phyloP scores from a whole-genome alignment of 805 yeast genomes.

The Limtongozyma cylindracea region DNA sequence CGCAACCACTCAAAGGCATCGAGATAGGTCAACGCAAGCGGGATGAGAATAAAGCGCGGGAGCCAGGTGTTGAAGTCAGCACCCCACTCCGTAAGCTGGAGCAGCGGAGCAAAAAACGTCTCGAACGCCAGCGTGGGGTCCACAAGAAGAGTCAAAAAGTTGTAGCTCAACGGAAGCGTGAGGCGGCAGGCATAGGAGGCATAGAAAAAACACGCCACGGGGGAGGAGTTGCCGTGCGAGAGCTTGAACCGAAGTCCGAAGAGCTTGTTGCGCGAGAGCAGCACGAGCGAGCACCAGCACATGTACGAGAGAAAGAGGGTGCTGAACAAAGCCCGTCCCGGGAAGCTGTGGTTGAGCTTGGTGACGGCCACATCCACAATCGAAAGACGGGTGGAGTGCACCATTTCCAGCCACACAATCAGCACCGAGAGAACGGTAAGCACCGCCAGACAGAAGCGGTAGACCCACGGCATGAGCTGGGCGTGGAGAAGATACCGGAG shows the following conservation, averaged over 20 bases:
- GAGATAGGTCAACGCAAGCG: conserved; percentile 35
- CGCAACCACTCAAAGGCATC: conserved; percentile 42
- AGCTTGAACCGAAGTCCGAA: conserved; percentile 62
- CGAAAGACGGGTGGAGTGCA: conserved; percentile 44
- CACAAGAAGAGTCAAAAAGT: conserved; percentile 42
- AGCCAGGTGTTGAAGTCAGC: conserved; percentile 43
- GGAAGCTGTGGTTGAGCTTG: conserved; percentile 6
- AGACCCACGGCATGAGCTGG: conserved; percentile 17
- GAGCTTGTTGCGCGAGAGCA: conserved; percentile 39
- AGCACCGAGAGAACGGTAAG: conserved; percentile 20
- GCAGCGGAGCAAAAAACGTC: conserved; percentile 48
- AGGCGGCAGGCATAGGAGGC: conserved; percentile 61
- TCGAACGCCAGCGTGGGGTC: conserved; percentile 31
- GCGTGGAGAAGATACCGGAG: conserved; percentile 7
- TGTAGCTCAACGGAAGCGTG: conserved; percentile 63
- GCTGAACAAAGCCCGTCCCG: conserved; percentile 13
- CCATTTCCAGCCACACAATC: conserved; percentile 47
- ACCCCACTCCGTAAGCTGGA: conserved; percentile 53
- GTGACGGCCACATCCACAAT: conserved; percentile 24
- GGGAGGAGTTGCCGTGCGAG: conserved; percentile 44
- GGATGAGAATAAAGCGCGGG: conserved; percentile 56
- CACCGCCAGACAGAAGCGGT: conserved; percentile 15
- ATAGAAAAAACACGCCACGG: conserved; percentile 44
- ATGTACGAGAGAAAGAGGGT: conserved; percentile 26
- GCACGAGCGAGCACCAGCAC: conserved; percentile 38